Conservation (phyloP, 208 protist species). For the Acanthamoeba castellanii region DNA sequence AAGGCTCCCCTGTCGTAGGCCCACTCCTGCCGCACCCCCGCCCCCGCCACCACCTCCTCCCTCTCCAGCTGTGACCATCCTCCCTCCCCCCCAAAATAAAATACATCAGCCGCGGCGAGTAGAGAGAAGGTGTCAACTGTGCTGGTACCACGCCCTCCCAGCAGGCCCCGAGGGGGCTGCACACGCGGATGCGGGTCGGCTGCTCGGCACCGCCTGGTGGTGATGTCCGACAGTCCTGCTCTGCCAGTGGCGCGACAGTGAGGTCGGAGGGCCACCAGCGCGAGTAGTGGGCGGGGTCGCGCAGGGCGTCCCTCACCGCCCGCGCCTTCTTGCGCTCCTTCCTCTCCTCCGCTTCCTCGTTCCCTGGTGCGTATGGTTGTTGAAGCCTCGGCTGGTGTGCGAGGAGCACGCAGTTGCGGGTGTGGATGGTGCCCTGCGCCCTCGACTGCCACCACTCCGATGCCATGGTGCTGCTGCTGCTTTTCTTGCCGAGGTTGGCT, state of each 20-base stretch:
- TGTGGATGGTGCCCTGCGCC: conserved; percentile 2
- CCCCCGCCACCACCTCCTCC: background rate
- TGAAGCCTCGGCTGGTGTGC: background rate
- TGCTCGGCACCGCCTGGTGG: too few species aligned
- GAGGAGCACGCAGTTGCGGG: background rate
- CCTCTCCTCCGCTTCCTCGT: background rate
- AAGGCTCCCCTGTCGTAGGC: background rate
- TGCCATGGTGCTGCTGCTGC: too few species aligned
- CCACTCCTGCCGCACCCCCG: background rate
- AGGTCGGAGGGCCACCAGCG: background rate
- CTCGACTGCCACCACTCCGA: conserved; percentile 3
- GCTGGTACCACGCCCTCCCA: background rate
- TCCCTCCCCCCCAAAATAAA: background rate
- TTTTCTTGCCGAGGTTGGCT: too few species aligned
- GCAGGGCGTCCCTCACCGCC: background rate
- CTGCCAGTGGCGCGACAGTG: background rate
- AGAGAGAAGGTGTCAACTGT: background rate
- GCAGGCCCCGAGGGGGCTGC: background rate
- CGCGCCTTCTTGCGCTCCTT: background rate
- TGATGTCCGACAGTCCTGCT: background rate
- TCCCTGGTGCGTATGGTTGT: too few species aligned
- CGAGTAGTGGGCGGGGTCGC: background rate
- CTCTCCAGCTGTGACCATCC: background rate
- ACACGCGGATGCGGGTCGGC: background rate
- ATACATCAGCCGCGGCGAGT: too few species aligned